Evolutionary conservation across 2,329 filamentous ascomycete species (phyloP), one percentile per base, ranked within the genome.

Genomic region (Leptosphaerulina australis): DNA sequence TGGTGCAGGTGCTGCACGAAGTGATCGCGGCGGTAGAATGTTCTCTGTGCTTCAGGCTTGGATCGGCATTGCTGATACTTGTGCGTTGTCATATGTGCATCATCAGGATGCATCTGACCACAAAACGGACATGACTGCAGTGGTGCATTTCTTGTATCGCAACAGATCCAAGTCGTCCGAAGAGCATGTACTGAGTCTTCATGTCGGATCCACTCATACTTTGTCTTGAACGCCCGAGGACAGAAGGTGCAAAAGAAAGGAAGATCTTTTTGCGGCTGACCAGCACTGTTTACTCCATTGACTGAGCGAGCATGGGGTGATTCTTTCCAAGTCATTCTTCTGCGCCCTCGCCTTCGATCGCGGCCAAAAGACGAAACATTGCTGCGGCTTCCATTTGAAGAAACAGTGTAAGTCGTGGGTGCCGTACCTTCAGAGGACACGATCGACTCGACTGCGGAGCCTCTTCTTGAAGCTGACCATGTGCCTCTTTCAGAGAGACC

Each of bases 111-210:
- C 14, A 49, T 43, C n/a, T 66, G 59, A 10, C 68, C 68, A 37
- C 68, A 71, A 29, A 72, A 70, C 1, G 67, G 67, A 35, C 68
- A 71, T 2, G 57, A 61, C 18, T 59, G 52, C n/a, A 71, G 53
- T 4, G 56, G 45, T 11, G 56, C 38, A 9, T 50, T 55, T 26
- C 66, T 71, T 1, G 53, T 63, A 43, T 68, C 63, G 45, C 68
- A 71, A 49, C 68, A 72, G 14, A 71, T 69, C 68, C 68, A 72
- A 3, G 69, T 72, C 4, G 68, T 72, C 10, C 68, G 65, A n/a
- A 71, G 64, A 10, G 67, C 69, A 35, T 72, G 69, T 4, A 71
- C 68, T 1, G 68, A 71, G 34, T 72, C 68, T 50, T 71, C 69
- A 30, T 72, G 69, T 5, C 69, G 63, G n/a, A 69, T 59, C 69